Percentiles rank a stretch among this genome's conserved stretches.
Evolutionary conservation across 352 stramenopile species (phyloP).

Genomic region (Sclerospora graminicola): DNA sequence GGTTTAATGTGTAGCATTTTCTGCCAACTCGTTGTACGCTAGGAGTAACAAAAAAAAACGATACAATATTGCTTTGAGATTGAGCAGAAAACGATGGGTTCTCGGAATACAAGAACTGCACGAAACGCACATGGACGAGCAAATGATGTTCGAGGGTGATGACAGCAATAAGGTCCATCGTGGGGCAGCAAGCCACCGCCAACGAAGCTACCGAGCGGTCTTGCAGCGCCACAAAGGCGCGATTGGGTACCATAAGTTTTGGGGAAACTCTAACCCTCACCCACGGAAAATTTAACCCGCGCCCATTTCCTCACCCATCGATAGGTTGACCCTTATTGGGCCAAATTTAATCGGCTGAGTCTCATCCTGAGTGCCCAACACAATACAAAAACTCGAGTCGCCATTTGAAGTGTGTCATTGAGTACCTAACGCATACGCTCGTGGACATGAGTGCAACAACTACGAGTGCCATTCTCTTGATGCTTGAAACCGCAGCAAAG

Average conservation of each 20-base stretch:
- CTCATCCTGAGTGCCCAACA: too few species aligned
- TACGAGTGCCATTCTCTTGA: too few species aligned
- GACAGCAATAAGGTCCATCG: conserved; percentile 71
- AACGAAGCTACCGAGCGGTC: conserved; percentile 53
- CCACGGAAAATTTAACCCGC: too few species aligned
- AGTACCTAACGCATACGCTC: too few species aligned
- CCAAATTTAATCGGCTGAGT: too few species aligned
- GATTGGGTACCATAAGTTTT: conserved; percentile 13
- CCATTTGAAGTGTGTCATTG: too few species aligned
- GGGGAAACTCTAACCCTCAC: too few species aligned
- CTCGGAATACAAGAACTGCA: neutral
- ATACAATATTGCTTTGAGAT: neutral
- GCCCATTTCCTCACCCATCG: too few species aligned
- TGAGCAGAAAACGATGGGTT: neutral
- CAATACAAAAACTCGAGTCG: too few species aligned
- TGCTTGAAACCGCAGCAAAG: too few species aligned
- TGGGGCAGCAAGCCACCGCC: conserved; percentile 46
- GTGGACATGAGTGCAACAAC: too few species aligned
- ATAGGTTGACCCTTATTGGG: too few species aligned
- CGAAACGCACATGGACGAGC: conserved; percentile 50
- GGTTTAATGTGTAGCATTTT: conserved; percentile 59
- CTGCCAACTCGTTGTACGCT: conserved; percentile 74
- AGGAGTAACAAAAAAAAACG: neutral
- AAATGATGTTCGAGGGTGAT: conserved; percentile 59
- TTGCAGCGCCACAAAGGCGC: conserved; percentile 55